Evolutionary conservation across 352 stramenopile genomes (phyloP).

Genomic region (Aphanomyces euteiches): DNA sequence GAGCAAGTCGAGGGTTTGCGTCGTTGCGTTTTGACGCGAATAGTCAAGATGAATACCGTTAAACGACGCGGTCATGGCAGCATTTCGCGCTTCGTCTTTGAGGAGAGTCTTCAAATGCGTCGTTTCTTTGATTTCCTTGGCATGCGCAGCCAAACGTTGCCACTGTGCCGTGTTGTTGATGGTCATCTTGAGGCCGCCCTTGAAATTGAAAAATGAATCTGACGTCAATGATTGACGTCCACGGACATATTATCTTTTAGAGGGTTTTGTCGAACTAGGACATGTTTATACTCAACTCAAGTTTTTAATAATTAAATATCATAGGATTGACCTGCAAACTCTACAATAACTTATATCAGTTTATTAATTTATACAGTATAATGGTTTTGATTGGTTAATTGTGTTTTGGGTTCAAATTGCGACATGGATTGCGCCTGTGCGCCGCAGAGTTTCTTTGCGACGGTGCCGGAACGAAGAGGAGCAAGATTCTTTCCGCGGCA

Average conservation of each 20-base stretch:
- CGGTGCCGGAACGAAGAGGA: no score
- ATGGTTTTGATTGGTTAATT: conserved; percentile 1
- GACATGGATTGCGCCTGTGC: no score
- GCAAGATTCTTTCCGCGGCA: no score
- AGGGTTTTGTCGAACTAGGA: neutral
- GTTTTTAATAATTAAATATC: no score
- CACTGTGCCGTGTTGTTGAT: conserved; percentile 74
- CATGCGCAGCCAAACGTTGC: conserved; percentile 71
- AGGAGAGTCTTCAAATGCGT: conserved; percentile 90
- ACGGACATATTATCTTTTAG: neutral
- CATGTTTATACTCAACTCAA: no score
- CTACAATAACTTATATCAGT: no score
- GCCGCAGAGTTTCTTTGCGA: no score
- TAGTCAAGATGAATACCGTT: conserved; percentile 94
- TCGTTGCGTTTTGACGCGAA: conserved; percentile 90
- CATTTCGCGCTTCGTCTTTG: conserved; percentile 80
- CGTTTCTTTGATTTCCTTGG: conserved; percentile 65
- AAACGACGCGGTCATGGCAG: conserved; percentile 88
- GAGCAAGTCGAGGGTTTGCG: conserved; percentile 86
- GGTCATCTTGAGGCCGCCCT: conserved; percentile 34
- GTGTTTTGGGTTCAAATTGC: neutral
- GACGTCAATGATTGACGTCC: no score
- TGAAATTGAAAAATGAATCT: neutral
- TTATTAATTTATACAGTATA: neutral
- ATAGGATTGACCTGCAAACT: no score